A percentile compares a stretch with the other conserved stretches of the same genome.
Conservation (phyloP, 345 rosid genomes). For the Populus deltoides region DNA sequence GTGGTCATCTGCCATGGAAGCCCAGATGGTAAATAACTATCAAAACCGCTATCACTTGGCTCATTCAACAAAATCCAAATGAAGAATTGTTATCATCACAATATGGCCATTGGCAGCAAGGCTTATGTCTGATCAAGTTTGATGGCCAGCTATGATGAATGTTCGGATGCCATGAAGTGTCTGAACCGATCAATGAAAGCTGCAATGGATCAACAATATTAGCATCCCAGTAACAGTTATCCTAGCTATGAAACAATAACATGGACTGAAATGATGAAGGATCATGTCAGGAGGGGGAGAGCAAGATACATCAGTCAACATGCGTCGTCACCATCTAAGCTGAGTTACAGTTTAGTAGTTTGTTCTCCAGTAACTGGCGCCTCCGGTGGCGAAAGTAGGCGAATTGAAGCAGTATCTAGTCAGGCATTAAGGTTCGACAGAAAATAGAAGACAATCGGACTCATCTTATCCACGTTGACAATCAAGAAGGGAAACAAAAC, state of each 20-base stretch:
- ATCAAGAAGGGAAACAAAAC: background rate
- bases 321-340: constrained; percentile 10
- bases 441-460: constrained; percentile 10
- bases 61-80: background rate
- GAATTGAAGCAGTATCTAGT: constrained; percentile 71
- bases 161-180: background rate
- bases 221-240: background rate
- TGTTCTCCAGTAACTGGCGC: constrained; percentile 14
- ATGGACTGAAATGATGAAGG: background rate
- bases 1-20: background rate
- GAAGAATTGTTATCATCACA: background rate
- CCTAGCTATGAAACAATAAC: background rate
- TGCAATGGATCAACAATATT: background rate
- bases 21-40: background rate
- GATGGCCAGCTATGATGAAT: background rate
- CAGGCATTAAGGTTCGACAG: constrained; percentile 23
- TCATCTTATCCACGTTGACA: background rate
- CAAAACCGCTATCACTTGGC: background rate
- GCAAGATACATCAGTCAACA: background rate
- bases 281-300: background rate
- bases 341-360: constrained; percentile 14
- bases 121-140: background rate
- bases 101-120: background rate
- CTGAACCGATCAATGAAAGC: background rate
- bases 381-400: constrained; percentile 45